These are phyloP conservation scores for Sporothrix pseudoabietina DNA, from an alignment of 2,329 filamentous ascomycete genomes.

Conservation along the genomic window DNA sequence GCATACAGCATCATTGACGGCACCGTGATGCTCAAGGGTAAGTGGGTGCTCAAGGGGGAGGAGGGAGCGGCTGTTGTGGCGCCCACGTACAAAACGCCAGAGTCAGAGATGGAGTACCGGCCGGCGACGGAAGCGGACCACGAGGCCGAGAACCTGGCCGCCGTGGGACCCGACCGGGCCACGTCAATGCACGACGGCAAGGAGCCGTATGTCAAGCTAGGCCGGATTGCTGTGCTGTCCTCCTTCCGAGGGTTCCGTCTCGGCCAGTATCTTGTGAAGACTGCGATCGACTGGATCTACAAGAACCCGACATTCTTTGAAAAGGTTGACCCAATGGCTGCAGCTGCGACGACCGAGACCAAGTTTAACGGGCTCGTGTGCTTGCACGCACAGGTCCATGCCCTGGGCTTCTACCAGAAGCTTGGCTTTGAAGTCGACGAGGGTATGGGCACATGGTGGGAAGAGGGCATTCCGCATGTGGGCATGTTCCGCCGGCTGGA, in stretches of 20 bases:
- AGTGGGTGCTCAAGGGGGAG: slow-evolving; percentile 37
- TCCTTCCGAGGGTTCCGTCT: slow-evolving; percentile 68
- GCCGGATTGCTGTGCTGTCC: slow-evolving; percentile 70
- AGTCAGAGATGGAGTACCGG: slow-evolving; percentile 32
- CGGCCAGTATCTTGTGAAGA: slow-evolving; percentile 65
- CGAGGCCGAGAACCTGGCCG: slow-evolving; percentile 23
- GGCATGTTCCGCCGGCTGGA: slow-evolving; percentile 71
- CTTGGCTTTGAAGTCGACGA: slow-evolving; percentile 76
- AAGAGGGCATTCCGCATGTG: slow-evolving; percentile 82
- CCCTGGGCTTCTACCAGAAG: slow-evolving; percentile 66
- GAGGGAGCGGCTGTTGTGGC: slow-evolving; percentile 9
- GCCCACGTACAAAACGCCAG: slow-evolving; percentile 29
- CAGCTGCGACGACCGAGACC: slow-evolving; percentile 37
- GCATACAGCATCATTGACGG: slow-evolving; percentile 49
- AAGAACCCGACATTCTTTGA: slow-evolving; percentile 61
- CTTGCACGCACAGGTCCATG: slow-evolving; percentile 73
- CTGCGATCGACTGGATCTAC: slow-evolving; percentile 67
- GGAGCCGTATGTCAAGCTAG: slow-evolving; percentile 82
- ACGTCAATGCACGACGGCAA: slow-evolving; percentile 59
- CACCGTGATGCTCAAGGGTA: slow-evolving; percentile 39
- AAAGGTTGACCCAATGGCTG: slow-evolving; percentile 48
- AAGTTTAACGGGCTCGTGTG: slow-evolving; percentile 75
- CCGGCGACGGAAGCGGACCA: slow-evolving; percentile 34
- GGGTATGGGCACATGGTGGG: slow-evolving; percentile 73
- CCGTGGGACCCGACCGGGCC: slow-evolving; percentile 45